Percentiles rank a stretch among this genome's conserved stretches.
Conservation (phyloP, 176 grass and related monocot species). For the Aegilops speltoides region DNA sequence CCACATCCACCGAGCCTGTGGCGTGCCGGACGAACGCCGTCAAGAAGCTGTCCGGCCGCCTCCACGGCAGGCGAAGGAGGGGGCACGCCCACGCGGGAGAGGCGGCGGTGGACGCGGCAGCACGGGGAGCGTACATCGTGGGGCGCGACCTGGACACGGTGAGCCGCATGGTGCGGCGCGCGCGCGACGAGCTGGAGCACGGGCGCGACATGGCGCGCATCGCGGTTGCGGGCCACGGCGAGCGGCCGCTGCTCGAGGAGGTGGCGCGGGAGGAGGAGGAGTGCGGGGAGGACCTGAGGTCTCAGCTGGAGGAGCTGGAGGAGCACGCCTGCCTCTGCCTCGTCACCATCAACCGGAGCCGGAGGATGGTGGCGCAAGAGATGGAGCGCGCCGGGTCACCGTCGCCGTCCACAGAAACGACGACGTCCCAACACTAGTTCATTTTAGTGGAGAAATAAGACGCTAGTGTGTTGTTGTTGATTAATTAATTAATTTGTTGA, state of each 20-base stretch:
- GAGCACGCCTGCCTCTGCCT: conserved; percentile 86
- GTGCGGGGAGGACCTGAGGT: conserved; percentile 53
- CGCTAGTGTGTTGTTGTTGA: neutral
- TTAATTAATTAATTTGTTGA: neutral
- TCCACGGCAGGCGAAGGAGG: neutral
- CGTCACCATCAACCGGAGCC: conserved; percentile 77
- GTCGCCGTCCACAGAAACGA: neutral
- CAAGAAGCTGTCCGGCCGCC: neutral
- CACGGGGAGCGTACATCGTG: conserved; percentile 78
- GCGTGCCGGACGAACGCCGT: neutral
- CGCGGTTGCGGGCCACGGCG: conserved; percentile 31
- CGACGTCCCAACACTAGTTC: neutral
- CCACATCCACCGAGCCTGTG: neutral
- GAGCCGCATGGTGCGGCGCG: conserved; percentile 74
- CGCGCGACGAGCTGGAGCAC: conserved; percentile 88
- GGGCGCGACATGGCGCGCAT: conserved; percentile 70
- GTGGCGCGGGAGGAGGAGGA: conserved; percentile 51
- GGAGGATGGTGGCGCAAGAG: conserved; percentile 63
- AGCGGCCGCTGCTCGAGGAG: conserved; percentile 49
- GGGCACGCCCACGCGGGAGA: conserved; percentile 4
- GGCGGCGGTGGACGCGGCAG: conserved; percentile 62
- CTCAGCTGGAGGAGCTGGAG: conserved; percentile 76
- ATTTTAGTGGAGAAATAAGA: neutral
- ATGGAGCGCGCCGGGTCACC: conserved; percentile 11
- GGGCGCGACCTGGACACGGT: conserved; percentile 83